Conservation (phyloP, 352 stramenopile genomes). For the Phytophthora multivora region DNA sequence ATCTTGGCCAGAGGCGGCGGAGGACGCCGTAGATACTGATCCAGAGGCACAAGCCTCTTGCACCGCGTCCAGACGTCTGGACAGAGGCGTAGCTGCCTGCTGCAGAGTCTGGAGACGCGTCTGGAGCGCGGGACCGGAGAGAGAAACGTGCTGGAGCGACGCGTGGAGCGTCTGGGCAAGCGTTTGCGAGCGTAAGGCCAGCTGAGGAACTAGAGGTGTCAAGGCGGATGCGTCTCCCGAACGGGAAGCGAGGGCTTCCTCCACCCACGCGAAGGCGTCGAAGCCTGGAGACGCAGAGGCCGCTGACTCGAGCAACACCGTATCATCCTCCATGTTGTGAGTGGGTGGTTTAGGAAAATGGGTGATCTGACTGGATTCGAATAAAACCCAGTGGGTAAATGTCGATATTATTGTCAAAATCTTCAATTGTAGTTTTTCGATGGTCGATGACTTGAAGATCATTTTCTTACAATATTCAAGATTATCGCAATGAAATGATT, state of each 20-base stretch:
- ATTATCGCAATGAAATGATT: conserved; percentile 6
- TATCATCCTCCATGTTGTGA: conserved; percentile 19
- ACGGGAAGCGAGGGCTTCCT: conserved; percentile 57
- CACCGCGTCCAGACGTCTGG: conserved; percentile 47
- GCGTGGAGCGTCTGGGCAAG: conserved; percentile 59
- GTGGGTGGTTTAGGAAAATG: not conserved
- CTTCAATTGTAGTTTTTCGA: conserved; percentile 1
- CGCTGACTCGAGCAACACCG: conserved; percentile 45
- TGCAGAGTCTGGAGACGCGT: conserved; percentile 58
- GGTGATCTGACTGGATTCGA: no score
- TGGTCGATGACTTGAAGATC: conserved; percentile 3
- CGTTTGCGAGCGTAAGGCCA: conserved; percentile 66
- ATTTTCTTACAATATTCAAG: not conserved
- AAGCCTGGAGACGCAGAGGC: conserved; percentile 55
- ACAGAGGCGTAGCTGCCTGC: conserved; percentile 43
- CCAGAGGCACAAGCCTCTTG: conserved; percentile 32
- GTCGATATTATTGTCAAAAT: no score
- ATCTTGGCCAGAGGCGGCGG: conserved; percentile 20
- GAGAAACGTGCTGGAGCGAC: conserved; percentile 64
- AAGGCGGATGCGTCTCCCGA: conserved; percentile 38
- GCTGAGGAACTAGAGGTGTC: conserved; percentile 52
- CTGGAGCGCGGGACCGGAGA: conserved; percentile 55
- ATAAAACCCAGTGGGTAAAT: not conserved
- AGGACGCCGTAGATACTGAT: not conserved
- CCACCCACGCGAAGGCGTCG: conserved; percentile 74